These are phyloP conservation scores for Fonsecaea nubica DNA, from an alignment of 2,329 filamentous ascomycete genomes.

Conservation along the genomic window DNA sequence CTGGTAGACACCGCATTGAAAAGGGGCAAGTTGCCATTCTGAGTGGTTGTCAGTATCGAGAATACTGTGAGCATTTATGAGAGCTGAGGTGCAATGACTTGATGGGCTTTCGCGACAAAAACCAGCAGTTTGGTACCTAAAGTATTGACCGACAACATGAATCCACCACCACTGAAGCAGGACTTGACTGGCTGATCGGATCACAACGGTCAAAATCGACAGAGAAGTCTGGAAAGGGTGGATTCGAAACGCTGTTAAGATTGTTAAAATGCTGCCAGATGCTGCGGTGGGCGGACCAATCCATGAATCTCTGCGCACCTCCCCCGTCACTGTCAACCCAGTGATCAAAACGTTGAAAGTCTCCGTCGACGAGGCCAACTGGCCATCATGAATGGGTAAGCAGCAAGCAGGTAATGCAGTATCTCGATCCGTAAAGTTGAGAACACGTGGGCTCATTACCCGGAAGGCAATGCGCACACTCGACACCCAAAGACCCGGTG, in stretches of 20 bases:
- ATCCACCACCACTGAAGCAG: not conserved
- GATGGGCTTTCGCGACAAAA: not conserved
- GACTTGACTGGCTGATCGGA: not conserved
- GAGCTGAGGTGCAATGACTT: not conserved
- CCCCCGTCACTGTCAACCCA: not conserved
- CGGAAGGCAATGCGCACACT: not conserved
- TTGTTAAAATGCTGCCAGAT: not conserved
- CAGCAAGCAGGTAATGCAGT: not conserved
- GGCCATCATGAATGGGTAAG: not conserved
- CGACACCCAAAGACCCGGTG: not conserved
- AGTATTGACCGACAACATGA: not conserved
- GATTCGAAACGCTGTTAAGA: not conserved
- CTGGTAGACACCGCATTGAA: not conserved
- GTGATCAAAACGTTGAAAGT: not conserved
- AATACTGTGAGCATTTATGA: not conserved
- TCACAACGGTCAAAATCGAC: not conserved
- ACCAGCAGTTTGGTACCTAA: not conserved
- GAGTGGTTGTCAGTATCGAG: not conserved
- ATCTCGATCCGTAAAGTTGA: not conserved
- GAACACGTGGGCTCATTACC: not conserved
- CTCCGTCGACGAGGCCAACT: not conserved
- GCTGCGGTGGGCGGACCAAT: not conserved
- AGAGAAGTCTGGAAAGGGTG: not conserved
- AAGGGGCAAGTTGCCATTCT: not conserved
- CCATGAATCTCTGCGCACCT: not conserved